Conservation (phyloP, 2,329 filamentous ascomycete genomes). For the Truncatella angustata region DNA sequence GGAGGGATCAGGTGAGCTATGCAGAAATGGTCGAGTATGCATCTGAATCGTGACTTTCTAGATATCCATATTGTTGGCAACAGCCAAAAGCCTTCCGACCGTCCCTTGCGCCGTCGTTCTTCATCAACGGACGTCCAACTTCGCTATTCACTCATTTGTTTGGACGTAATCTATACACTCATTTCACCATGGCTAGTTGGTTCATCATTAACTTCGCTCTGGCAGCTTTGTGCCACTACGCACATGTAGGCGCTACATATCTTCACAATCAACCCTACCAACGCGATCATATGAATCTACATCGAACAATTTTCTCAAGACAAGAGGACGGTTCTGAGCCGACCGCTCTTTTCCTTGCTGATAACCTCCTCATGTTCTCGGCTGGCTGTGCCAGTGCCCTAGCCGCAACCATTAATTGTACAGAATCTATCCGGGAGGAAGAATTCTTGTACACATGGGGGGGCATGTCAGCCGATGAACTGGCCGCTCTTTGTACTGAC, state of each 20-base stretch:
- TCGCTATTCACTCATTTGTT: not conserved
- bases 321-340: not conserved
- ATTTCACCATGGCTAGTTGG: not conserved
- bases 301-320: not conserved
- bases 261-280: not conserved
- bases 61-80: not conserved
- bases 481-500: slow-evolving; percentile 7
- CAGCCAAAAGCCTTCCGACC: not conserved
- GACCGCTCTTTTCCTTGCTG: not conserved
- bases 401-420: not conserved
- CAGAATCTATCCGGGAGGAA: not conserved
- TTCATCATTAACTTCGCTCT: not conserved
- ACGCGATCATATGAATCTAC: not conserved
- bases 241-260: not conserved
- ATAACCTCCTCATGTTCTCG: not conserved
- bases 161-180: not conserved
- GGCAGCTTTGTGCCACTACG: not conserved
- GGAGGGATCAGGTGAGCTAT: not conserved
- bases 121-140: not conserved
- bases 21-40: not conserved
- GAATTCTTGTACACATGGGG: not conserved
- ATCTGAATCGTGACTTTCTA: not conserved
- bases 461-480: slow-evolving; percentile 13
- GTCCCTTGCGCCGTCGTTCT: not conserved
- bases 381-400: not conserved